phyloP scores from a whole-genome alignment of 495 filamentous ascomycete genomes.

The Aspergillus nidulans region DNA sequence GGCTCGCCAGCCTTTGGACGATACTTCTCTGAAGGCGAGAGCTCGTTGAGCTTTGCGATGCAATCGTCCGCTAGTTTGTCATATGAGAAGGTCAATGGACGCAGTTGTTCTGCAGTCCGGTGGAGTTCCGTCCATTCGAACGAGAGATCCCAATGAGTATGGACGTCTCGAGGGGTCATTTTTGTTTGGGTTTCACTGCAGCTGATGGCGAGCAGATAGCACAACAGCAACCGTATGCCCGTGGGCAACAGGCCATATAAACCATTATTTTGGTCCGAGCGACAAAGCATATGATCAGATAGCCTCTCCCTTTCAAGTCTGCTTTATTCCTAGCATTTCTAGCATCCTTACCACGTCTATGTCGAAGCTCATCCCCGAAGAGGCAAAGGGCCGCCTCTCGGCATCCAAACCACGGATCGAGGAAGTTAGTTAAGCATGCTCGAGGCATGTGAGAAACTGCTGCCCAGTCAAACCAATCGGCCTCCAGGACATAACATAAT shows the following conservation, averaged over 20 bases:
- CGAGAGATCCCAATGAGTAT: constrained; percentile 58
- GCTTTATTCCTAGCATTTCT: not conserved
- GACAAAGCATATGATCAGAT: constrained; percentile 3
- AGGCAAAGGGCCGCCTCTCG: constrained; percentile 7
- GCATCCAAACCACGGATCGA: constrained; percentile 11
- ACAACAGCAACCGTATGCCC: not conserved
- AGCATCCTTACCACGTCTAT: not conserved
- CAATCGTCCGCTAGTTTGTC: constrained; percentile 66
- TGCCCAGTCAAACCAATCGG: not conserved
- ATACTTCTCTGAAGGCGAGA: constrained; percentile 33
- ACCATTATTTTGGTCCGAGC: not conserved
- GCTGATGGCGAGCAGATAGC: not conserved
- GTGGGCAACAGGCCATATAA: constrained; percentile 2
- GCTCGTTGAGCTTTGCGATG: constrained; percentile 53
- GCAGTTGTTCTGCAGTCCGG: constrained; percentile 54
- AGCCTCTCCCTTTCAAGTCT: not conserved
- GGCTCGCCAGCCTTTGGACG: constrained; percentile 15
- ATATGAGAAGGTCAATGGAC: constrained; percentile 58
- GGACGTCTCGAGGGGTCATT: constrained; percentile 14
- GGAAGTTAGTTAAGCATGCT: constrained; percentile 4
- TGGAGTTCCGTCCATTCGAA: constrained; percentile 70
- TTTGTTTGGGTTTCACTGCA: not conserved
- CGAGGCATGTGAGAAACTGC: not conserved
- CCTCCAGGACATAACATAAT: not conserved
- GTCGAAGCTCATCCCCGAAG: constrained; percentile 3